Percentiles rank a stretch among this genome's conserved stretches.
phyloP scores from a whole-genome alignment of 257 asterid species.

The Nicotiana noctiflora region DNA sequence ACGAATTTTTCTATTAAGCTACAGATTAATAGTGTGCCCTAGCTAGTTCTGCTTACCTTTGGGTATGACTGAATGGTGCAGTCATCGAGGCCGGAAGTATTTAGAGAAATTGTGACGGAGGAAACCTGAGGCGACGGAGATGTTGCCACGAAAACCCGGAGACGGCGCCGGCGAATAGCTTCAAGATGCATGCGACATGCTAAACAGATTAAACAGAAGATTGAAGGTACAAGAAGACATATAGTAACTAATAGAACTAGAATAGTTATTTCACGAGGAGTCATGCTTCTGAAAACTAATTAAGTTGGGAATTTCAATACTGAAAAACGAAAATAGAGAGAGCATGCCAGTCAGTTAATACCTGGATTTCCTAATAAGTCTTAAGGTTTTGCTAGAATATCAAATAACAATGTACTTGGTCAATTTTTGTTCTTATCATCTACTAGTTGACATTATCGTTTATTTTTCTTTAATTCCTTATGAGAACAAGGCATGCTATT shows the following conservation, averaged over 20 bases:
- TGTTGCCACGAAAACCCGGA: not conserved
- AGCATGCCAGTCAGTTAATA: not conserved
- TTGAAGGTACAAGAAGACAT: not conserved
- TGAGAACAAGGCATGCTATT: not conserved
- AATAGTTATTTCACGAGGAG: not conserved
- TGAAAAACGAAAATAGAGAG: not conserved
- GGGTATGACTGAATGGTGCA: slow-evolving; percentile 19
- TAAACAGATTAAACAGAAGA: not conserved
- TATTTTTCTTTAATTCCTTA: not conserved
- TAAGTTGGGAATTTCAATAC: not conserved
- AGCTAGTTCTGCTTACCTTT: not conserved
- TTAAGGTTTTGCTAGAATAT: too few species aligned
- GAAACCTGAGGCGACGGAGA: not conserved
- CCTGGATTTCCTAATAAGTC: not conserved
- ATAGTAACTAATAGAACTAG: not conserved
- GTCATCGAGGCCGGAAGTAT: slow-evolving; percentile 9
- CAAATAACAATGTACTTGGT: not conserved
- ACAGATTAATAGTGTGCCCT: too few species aligned
- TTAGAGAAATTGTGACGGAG: not conserved
- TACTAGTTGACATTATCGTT: not conserved
- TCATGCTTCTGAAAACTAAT: not conserved
- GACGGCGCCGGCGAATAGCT: not conserved
- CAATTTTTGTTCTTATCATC: not conserved
- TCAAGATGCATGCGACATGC: not conserved
- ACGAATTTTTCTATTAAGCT: too few species aligned